These are phyloP conservation scores for Lindgomyces ingoldianus DNA, from an alignment of 495 filamentous ascomycete species.

Conservation along the genomic window DNA sequence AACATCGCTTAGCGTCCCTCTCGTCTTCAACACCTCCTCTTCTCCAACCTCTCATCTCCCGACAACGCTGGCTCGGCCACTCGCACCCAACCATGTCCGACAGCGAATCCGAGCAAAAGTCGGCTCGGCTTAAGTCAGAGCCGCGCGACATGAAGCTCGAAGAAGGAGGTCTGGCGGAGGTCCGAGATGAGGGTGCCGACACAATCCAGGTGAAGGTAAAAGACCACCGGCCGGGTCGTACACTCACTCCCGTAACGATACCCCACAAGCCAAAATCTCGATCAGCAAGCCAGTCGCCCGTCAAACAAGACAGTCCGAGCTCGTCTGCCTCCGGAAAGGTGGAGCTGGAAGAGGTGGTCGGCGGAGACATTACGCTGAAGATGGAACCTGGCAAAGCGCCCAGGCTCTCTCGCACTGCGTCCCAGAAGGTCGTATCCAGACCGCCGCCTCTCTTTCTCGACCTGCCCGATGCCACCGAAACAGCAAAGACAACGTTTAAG, in stretches of 20 bases:
- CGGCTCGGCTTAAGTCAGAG: conserved; percentile 38
- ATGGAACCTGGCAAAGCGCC: conserved; percentile 67
- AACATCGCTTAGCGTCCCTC: conserved; percentile 36
- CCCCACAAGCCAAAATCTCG: conserved; percentile 35
- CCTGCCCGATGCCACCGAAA: conserved; percentile 70
- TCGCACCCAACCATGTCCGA: conserved; percentile 41
- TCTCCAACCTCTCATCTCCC: conserved; percentile 19
- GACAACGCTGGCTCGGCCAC: conserved; percentile 10
- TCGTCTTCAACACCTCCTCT: conserved; percentile 26
- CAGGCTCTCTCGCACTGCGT: conserved; percentile 73
- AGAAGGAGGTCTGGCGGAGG: conserved; percentile 34
- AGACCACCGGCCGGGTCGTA: conserved; percentile 6
- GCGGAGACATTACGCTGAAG: conserved; percentile 63
- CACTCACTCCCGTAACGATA: conserved; percentile 28
- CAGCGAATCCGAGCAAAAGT: conserved; percentile 36
- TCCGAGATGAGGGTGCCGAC: conserved; percentile 12
- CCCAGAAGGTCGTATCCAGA: conserved; percentile 64
- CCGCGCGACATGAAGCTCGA: conserved; percentile 43
- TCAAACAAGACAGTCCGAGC: conserved; percentile 43
- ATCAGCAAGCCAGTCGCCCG: conserved; percentile 47
- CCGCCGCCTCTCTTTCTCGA: conserved; percentile 67
- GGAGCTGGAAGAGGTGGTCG: conserved; percentile 53
- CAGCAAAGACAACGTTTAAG: conserved; percentile 75
- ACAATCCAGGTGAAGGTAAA: conserved; percentile 18
- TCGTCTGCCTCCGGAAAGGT: conserved; percentile 46